A percentile compares a stretch with the other conserved stretches of the same genome.
Evolutionary conservation across 2,329 filamentous ascomycete genomes (phyloP).

Genomic region (Alternaria postmessia): DNA sequence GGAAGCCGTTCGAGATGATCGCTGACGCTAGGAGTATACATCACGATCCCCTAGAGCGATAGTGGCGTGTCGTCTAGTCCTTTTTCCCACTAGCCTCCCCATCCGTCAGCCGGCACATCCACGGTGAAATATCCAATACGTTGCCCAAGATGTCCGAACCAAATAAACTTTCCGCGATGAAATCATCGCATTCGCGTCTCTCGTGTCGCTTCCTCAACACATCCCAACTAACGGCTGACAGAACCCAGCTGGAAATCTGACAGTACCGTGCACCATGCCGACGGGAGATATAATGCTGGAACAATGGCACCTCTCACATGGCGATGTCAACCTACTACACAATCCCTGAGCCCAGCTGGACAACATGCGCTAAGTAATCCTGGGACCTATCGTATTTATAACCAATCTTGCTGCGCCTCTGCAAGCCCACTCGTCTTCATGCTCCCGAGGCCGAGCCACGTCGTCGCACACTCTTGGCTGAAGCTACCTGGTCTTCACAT

Average conservation of each 20-base stretch:
- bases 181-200: background rate
- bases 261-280: background rate
- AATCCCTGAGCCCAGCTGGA: background rate
- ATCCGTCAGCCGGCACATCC: background rate
- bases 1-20: background rate
- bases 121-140: background rate
- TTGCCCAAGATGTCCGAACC: background rate
- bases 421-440: background rate
- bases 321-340: background rate
- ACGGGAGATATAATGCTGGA: background rate
- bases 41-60: background rate
- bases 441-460: background rate
- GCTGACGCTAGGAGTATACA: background rate
- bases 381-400: too few relatives aligned
- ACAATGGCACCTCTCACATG: background rate
- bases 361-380: background rate
- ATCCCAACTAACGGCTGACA: background rate
- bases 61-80: background rate
- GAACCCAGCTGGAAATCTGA: background rate
- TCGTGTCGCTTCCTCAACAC: background rate
- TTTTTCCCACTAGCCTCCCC: background rate
- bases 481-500: background rate
- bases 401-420: background rate
- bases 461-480: background rate
- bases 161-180: background rate